phyloP scores from a whole-genome alignment of 2,329 filamentous ascomycete species.

The Salinomyces thailandicus region DNA sequence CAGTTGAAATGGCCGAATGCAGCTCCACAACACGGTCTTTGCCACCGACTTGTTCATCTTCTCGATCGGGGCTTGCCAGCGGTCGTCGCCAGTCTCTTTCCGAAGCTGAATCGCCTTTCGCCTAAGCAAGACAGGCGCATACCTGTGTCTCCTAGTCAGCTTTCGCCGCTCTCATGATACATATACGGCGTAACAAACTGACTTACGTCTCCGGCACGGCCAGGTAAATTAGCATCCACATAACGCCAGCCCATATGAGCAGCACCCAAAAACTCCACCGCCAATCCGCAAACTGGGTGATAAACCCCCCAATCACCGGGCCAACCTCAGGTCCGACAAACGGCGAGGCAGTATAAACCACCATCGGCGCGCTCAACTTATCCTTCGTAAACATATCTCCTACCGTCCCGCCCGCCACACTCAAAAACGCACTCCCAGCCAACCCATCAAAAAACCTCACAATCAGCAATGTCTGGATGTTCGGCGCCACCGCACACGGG shows the following conservation, averaged over 20 bases:
- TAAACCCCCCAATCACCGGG: conserved; percentile 62
- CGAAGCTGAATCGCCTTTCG: conserved; percentile 61
- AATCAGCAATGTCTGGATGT: conserved; percentile 56
- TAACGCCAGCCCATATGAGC: conserved; percentile 64
- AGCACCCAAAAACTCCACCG: conserved; percentile 78
- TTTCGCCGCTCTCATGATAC: no score
- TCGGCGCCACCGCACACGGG: conserved; percentile 58
- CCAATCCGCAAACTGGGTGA: conserved; percentile 65
- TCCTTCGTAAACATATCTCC: conserved; percentile 64
- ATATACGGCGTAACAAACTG: no score
- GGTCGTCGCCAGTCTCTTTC: conserved; percentile 63
- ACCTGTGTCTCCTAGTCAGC: no score
- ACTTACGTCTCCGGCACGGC: conserved; percentile 69
- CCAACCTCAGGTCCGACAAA: conserved; percentile 48
- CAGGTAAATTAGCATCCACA: conserved; percentile 54
- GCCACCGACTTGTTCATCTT: conserved; percentile 56
- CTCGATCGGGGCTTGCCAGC: conserved; percentile 70
- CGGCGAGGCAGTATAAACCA: conserved; percentile 55
- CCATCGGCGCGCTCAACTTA: conserved; percentile 70
- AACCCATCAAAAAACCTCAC: conserved; percentile 68
- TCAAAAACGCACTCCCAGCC: conserved; percentile 51
- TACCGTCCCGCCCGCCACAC: conserved; percentile 74
- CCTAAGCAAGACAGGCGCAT: conserved; percentile 60
- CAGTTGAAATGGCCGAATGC: conserved; percentile 63
- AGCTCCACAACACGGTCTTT: conserved; percentile 40